Conservation (phyloP, 371 early-diverging fungal species). For the Mortierella polycephala region DNA sequence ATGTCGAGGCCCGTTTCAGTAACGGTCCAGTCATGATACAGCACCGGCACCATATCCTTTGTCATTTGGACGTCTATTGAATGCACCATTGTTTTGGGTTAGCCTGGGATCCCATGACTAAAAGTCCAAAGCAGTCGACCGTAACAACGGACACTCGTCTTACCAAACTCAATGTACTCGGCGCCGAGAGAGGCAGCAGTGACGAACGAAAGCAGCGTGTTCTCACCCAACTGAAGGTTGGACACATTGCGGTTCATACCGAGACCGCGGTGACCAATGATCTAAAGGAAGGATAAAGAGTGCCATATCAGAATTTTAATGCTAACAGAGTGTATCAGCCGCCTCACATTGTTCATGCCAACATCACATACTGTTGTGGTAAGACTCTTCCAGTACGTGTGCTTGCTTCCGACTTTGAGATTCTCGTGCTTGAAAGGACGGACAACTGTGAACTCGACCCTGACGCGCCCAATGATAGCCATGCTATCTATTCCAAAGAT, state of each 20-base stretch:
- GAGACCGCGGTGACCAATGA: slow-evolving; percentile 96
- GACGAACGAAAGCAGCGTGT: slow-evolving; percentile 92
- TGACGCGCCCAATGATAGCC: slow-evolving; percentile 69
- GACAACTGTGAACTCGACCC: slow-evolving; percentile 73
- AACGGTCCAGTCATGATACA: slow-evolving; percentile 96
- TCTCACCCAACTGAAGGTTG: slow-evolving; percentile 90
- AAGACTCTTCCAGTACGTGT: slow-evolving; percentile 73
- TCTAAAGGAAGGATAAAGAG: slow-evolving; percentile 33
- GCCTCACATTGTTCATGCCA: not conserved
- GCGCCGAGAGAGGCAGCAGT: slow-evolving; percentile 91
- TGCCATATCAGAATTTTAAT: not conserved
- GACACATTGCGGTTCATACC: slow-evolving; percentile 84
- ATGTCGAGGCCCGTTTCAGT: slow-evolving; percentile 88
- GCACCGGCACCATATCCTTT: slow-evolving; percentile 88
- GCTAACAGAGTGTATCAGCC: not conserved
- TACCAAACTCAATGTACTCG: slow-evolving; percentile 94
- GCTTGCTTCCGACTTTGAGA: slow-evolving; percentile 64
- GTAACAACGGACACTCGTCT: not conserved
- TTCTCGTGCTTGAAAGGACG: slow-evolving; percentile 74
- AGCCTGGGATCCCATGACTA: too few species aligned
- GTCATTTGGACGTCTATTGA: slow-evolving; percentile 93
- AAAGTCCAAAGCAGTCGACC: not conserved
- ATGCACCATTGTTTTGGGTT: not conserved
- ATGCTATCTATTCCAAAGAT: slow-evolving; percentile 65
- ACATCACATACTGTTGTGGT: slow-evolving; percentile 62